phyloP scores from a whole-genome alignment of 2,329 filamentous ascomycete genomes.

The Colletotrichum australisinense region DNA sequence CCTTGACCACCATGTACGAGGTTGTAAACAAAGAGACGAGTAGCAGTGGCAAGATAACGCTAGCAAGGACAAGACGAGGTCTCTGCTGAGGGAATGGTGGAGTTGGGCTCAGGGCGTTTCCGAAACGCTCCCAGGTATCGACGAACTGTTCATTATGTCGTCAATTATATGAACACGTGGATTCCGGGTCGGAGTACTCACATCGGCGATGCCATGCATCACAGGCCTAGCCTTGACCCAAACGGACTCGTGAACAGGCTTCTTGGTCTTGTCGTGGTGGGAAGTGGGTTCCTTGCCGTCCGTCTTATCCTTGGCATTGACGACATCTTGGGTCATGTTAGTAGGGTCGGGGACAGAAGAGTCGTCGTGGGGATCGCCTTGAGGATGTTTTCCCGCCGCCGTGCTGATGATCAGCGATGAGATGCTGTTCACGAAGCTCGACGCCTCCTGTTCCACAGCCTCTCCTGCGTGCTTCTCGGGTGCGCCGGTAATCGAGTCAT shows the following conservation, averaged over 20 bases:
- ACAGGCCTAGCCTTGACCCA: conserved; percentile 80
- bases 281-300: conserved; percentile 59
- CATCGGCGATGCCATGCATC: conserved; percentile 68
- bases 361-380: conserved; percentile 68
- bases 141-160: conserved; percentile 38
- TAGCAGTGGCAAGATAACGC: conserved; percentile 62
- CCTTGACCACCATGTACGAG: conserved; percentile 73
- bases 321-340: conserved; percentile 48
- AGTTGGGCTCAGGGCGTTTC: conserved; percentile 70
- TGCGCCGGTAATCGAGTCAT: conserved; percentile 82
- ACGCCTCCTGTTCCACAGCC: conserved; percentile 85
- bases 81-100: conserved; percentile 67
- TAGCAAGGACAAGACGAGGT: conserved; percentile 66
- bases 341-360: conserved; percentile 64
- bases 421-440: conserved; percentile 81
- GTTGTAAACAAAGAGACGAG: conserved; percentile 64
- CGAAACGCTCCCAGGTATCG: conserved; percentile 64
- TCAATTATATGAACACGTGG: not conserved
- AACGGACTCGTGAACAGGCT: conserved; percentile 80
- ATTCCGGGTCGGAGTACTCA: conserved; percentile 37
- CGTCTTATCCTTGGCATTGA: conserved; percentile 54
- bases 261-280: conserved; percentile 80
- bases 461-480: conserved; percentile 87
- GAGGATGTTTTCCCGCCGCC: conserved; percentile 81
- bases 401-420: conserved; percentile 76